Percentiles rank a stretch among this genome's conserved stretches.
Evolutionary conservation across 192 early-diverging fungal species (phyloP).

Genomic region (Chytriomyces hyalinus): DNA sequence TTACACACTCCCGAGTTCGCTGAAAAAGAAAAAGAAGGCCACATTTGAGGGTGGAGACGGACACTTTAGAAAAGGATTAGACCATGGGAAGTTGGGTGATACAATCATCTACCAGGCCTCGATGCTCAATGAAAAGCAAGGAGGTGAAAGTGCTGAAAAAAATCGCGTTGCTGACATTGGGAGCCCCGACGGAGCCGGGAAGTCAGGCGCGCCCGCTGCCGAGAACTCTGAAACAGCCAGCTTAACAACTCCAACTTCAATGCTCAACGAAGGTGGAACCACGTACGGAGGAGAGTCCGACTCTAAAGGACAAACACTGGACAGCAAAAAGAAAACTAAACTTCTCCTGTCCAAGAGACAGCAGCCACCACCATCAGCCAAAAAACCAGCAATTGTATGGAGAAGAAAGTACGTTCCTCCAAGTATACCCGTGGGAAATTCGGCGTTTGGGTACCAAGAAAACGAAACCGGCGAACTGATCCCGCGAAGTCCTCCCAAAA

Average conservation of each 20-base stretch:
- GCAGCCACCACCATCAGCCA: conserved; percentile 12
- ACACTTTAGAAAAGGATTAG: conserved; percentile 19
- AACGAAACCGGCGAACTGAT: conserved; percentile 54
- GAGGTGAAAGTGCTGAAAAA: not conserved
- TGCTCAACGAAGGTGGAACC: not conserved
- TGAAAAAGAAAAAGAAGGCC: conserved; percentile 33
- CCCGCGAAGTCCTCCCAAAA: conserved; percentile 56
- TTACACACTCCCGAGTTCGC: conserved; percentile 38
- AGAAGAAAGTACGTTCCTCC: conserved; percentile 59
- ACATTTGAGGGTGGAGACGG: conserved; percentile 1
- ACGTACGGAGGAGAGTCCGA: not conserved
- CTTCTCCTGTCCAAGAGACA: conserved; percentile 2
- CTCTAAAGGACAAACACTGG: not conserved
- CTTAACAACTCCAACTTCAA: not conserved
- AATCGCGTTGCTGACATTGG: not conserved
- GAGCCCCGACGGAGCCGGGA: not conserved
- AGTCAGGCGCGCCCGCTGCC: not conserved
- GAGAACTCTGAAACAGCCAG: not conserved
- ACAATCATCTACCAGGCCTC: conserved; percentile 21
- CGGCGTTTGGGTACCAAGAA: conserved; percentile 59
- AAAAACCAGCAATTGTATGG: conserved; percentile 51
- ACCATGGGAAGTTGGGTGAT: conserved; percentile 24
- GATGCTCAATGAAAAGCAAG: not conserved
- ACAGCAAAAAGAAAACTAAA: conserved; percentile 5
- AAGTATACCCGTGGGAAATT: conserved; percentile 51